These are phyloP conservation scores for Lentinula sp. DNA, from an alignment of 768 basidiomycete species.

Conservation along the genomic window DNA sequence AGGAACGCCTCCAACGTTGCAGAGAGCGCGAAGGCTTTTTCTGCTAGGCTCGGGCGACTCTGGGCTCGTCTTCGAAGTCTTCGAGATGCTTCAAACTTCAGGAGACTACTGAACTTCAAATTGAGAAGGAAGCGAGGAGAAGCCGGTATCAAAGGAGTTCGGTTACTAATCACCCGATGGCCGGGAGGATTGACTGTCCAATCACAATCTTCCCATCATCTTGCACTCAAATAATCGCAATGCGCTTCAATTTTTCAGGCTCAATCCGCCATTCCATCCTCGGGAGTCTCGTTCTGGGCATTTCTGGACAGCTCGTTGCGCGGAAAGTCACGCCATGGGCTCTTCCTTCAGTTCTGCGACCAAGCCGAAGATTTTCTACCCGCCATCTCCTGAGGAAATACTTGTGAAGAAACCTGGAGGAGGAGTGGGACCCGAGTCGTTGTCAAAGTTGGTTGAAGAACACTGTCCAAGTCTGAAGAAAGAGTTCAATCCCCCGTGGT, in stretches of 20 bases:
- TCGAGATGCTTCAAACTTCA: no score
- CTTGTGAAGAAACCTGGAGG: background rate
- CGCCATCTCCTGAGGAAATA: background rate
- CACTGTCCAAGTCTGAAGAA: conserved; percentile 6
- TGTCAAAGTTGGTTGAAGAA: background rate
- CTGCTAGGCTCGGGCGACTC: no score
- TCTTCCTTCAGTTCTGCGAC: background rate
- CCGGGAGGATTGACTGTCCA: background rate
- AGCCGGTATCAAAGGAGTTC: background rate
- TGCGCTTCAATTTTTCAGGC: background rate
- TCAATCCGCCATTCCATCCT: background rate
- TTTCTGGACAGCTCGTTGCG: background rate
- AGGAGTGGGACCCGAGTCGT: background rate
- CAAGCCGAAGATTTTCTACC: background rate
- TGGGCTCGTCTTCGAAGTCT: no score
- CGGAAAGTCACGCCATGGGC: background rate
- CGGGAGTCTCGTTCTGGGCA: background rate
- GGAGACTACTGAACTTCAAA: background rate
- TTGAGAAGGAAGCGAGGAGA: background rate
- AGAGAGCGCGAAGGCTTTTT: no score
- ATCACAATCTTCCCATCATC: background rate
- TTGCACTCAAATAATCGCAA: background rate
- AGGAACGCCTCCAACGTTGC: no score
- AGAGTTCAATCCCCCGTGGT: conserved; percentile 15
- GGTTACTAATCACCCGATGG: background rate